Evolutionary conservation across 371 early-diverging fungal genomes (phyloP).

Genomic region (Saksenaea oblongispora): DNA sequence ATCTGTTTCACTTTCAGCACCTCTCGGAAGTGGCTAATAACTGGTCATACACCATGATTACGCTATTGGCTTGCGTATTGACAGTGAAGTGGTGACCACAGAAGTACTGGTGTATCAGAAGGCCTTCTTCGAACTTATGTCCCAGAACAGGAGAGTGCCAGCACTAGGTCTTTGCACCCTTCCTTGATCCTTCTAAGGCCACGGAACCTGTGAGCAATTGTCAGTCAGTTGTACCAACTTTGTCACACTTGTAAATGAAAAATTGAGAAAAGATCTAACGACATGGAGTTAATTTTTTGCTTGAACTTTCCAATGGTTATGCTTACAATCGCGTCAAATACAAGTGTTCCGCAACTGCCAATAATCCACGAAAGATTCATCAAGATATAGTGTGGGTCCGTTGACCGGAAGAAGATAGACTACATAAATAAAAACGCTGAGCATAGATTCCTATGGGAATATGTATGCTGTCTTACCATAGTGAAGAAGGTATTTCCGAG

Average conservation of each 20-base stretch:
- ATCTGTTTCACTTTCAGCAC: too few relatives aligned
- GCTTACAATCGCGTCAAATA: conserved; percentile 60
- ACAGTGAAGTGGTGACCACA: too few relatives aligned
- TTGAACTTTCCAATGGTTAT: not conserved
- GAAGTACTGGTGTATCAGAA: too few relatives aligned
- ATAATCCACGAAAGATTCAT: conserved; percentile 58
- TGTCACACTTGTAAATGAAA: conserved; percentile 31
- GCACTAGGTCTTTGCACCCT: too few relatives aligned
- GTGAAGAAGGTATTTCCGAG: conserved; percentile 73
- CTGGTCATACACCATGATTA: too few relatives aligned
- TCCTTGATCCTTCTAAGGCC: too few relatives aligned
- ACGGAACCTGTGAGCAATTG: too few relatives aligned
- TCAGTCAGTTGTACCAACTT: not conserved
- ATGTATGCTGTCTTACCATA: conserved; percentile 23
- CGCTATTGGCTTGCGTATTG: too few relatives aligned
- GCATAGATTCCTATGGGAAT: not conserved
- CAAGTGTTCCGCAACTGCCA: conserved; percentile 50
- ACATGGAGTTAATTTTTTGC: not conserved
- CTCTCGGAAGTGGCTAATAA: too few relatives aligned
- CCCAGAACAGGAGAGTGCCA: too few relatives aligned
- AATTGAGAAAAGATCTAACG: conserved; percentile 57
- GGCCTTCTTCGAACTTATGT: too few relatives aligned
- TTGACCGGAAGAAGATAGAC: conserved; percentile 55
- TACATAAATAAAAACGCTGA: conserved; percentile 15
- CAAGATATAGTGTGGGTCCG: conserved; percentile 41